Evolutionary conservation across 2,329 filamentous ascomycete species (phyloP).

Genomic region (Venturia oleaginea): DNA sequence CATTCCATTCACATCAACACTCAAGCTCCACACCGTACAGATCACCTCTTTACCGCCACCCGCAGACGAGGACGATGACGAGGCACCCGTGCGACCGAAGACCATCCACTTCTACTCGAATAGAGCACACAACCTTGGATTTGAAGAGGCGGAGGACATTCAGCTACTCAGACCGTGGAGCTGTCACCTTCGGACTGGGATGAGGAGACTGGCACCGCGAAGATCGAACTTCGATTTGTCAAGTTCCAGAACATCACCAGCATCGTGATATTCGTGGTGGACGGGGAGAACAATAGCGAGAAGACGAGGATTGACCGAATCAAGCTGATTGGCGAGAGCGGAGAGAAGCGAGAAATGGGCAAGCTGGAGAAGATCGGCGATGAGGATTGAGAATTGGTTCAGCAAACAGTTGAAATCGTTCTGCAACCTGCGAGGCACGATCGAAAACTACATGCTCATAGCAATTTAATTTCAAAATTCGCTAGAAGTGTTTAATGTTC

Average conservation of each 20-base stretch:
- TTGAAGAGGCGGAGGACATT: conserved; percentile 87
- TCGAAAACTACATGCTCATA: neutral
- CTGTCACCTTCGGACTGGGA: conserved; percentile 70
- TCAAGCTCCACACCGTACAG: conserved; percentile 82
- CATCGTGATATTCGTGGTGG: conserved; percentile 78
- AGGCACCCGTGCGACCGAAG: conserved; percentile 69
- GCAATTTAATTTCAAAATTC: neutral
- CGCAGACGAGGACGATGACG: conserved; percentile 47
- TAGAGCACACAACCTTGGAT: conserved; percentile 80
- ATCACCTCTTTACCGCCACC: conserved; percentile 68
- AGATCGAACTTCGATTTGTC: conserved; percentile 68
- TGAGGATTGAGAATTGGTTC: conserved; percentile 23
- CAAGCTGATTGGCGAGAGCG: conserved; percentile 75
- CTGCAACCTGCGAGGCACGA: neutral
- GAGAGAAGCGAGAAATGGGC: conserved; percentile 86
- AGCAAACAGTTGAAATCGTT: neutral
- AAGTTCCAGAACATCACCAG: conserved; percentile 94
- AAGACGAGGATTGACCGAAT: conserved; percentile 76
- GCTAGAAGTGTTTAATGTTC: neutral
- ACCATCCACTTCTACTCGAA: conserved; percentile 83
- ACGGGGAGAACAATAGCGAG: conserved; percentile 71
- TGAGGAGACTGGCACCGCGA: conserved; percentile 39
- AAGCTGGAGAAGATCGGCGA: conserved; percentile 93
- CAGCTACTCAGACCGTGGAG: conserved; percentile 70
- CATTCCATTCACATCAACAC: conserved; percentile 74